Conservation (phyloP, 148 eudicot species). For the Dianthus caryophyllus region DNA sequence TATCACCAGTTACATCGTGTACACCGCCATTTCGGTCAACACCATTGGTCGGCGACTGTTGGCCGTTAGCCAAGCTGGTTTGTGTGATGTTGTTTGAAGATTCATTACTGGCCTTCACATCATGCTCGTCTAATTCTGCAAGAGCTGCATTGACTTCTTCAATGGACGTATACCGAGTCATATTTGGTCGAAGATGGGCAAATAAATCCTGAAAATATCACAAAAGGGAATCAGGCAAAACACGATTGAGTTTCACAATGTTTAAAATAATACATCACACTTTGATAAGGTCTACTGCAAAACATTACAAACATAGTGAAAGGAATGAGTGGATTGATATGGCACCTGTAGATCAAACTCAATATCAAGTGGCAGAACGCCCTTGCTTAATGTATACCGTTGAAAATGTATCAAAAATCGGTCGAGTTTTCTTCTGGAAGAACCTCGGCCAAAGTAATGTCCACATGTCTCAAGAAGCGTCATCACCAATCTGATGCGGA, state of each 20-base stretch:
- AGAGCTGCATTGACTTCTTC: constrained; percentile 80
- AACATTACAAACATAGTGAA: constrained; percentile 2
- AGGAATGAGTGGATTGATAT: constrained; percentile 13
- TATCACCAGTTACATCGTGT: constrained; percentile 56
- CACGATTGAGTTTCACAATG: constrained; percentile 2
- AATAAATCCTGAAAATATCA: constrained; percentile 61
- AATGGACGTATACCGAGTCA: constrained; percentile 72
- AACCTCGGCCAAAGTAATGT: constrained; percentile 91
- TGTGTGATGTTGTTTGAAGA: constrained; percentile 42
- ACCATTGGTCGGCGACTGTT: constrained; percentile 50
- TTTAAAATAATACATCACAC: not conserved
- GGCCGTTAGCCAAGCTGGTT: constrained; percentile 45
- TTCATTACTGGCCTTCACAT: constrained; percentile 59
- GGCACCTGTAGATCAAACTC: constrained; percentile 96
- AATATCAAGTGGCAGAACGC: constrained; percentile 81
- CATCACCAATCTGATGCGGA: constrained; percentile 81
- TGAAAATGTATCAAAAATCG: constrained; percentile 89
- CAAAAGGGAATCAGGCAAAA: not conserved
- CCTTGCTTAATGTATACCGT: constrained; percentile 78
- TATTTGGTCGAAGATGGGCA: constrained; percentile 89
- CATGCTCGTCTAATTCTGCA: constrained; percentile 79
- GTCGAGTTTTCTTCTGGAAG: constrained; percentile 88
- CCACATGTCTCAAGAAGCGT: constrained; percentile 97
- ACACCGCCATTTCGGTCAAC: constrained; percentile 60
- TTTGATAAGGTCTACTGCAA: not conserved